These are phyloP conservation scores for Solanum aculeatissimum DNA, from an alignment of 305 asterid species.

Conservation along the genomic window DNA sequence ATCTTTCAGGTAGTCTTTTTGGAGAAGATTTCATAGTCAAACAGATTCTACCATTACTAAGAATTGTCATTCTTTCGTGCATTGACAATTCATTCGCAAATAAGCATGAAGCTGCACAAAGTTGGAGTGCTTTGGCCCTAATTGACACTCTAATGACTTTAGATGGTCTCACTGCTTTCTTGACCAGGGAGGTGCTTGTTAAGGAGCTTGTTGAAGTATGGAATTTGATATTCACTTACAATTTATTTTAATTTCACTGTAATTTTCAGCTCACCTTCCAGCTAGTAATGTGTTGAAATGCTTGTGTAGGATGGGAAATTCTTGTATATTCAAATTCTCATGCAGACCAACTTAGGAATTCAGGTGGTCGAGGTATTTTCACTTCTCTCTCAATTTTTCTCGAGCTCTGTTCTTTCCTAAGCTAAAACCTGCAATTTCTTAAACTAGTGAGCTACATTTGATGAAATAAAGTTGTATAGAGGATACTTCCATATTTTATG, in stretches of 20 bases:
- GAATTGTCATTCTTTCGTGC: slow-evolving; percentile 50
- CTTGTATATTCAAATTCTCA: slow-evolving; percentile 58
- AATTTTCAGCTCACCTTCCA: background rate
- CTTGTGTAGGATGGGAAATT: slow-evolving; percentile 59
- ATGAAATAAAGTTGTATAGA: background rate
- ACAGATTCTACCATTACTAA: slow-evolving; percentile 73
- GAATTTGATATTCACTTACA: background rate
- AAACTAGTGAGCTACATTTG: background rate
- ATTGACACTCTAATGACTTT: slow-evolving; percentile 57
- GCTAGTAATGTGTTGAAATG: slow-evolving; percentile 5
- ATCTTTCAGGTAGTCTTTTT: slow-evolving; percentile 67
- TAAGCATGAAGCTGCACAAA: slow-evolving; percentile 75
- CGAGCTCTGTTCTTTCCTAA: background rate
- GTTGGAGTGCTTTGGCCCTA: slow-evolving; percentile 76
- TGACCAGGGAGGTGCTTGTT: slow-evolving; percentile 54
- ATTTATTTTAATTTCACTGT: background rate
- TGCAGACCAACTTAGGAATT: slow-evolving; percentile 53
- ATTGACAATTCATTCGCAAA: slow-evolving; percentile 35
- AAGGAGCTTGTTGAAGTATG: slow-evolving; percentile 84
- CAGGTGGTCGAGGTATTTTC: slow-evolving; percentile 61
- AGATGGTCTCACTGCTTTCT: slow-evolving; percentile 64
- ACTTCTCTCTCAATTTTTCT: background rate
- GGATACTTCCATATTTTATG: background rate
- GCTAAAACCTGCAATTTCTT: background rate
- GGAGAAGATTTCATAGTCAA: slow-evolving; percentile 68